Base-by-base conservation (phyloP, 306 rosid species). In the Erythrophleum fordii region DNA sequence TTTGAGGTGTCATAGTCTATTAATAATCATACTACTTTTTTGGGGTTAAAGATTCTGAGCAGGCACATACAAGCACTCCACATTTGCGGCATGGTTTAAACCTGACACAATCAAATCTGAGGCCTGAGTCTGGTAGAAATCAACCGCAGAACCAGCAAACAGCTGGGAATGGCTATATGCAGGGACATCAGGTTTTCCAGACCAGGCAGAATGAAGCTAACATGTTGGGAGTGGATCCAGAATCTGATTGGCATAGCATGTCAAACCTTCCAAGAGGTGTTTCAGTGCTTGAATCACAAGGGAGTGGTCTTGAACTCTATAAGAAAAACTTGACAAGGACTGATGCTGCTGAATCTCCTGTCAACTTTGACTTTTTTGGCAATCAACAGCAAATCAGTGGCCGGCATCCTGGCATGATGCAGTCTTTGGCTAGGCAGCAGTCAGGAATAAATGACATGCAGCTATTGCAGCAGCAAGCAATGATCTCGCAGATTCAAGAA, bases 341-440 rank as follows among this genome's bases (percentile, higher is more conserved):
- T 83, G 97, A 89, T 81, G 88, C 84, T 81, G 39, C 90, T 22
- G 97, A 92, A 67, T 90, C 97, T 82, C 97, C 92, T 0, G 91
- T 91, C 49, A 87, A 93, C 88, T 92, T 83, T 89, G 98, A 95
- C 76, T 91, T 92, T 87, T 89, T 92, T 83, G 97, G 98, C 64
- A 93, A 93, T 73, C 98, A 95, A 81, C 97, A 90, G 79, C 98
- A 91, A 85, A 72, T 91, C 81, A 84, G 81, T 86, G 88, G 95
- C 72, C 87, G 88, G 55, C 91, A 92, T 79, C 73, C 84, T 69
- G 87, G 87, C 74, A 86, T 84, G 89, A 70, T 90, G 86, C 97
- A 90, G 29, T 82, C 96, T 87, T 75, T 88, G 85, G 91, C 88
- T 12, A 89, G 93, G 88, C 97, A 90, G 81, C 98, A 89, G 78